These are phyloP conservation scores for Capsella bursapastoris DNA, from an alignment of 345 rosid species.

Conservation along the genomic window DNA sequence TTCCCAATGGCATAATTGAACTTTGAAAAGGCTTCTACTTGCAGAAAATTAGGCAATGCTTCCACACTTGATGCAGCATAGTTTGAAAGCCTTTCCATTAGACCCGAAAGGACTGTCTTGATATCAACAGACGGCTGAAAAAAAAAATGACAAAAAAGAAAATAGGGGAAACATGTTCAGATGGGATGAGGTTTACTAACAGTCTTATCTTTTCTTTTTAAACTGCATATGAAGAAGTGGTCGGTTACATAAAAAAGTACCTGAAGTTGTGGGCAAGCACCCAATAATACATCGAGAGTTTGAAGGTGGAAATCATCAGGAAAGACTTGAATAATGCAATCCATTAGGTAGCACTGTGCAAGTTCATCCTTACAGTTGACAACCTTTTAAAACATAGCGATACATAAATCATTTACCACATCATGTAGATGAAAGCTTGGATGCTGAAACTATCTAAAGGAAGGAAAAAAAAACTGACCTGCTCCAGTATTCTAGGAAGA, in stretches of 20 bases:
- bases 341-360: constrained; percentile 96
- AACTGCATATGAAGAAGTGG: constrained; percentile 16
- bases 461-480: constrained; percentile 54
- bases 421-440: constrained; percentile 20
- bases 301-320: constrained; percentile 98
- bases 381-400: constrained; percentile 56
- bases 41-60: constrained; percentile 92
- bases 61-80: constrained; percentile 94
- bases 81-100: constrained; percentile 98
- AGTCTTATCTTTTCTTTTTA: constrained; percentile 5
- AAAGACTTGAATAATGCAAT: constrained; percentile 98
- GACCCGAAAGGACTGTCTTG: constrained; percentile 88
- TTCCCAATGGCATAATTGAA: constrained; percentile 93
- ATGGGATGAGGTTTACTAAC: constrained; percentile 20
- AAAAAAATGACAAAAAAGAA: constrained; percentile 32
- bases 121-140: constrained; percentile 92
- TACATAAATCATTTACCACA: constrained; percentile 6
- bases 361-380: constrained; percentile 97
- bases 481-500: constrained; percentile 96
- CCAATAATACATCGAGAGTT: constrained; percentile 85
- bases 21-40: constrained; percentile 97
- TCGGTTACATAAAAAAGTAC: constrained; percentile 43
- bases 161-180: constrained; percentile 33
- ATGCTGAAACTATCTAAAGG: constrained; percentile 25
- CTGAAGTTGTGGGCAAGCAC: constrained; percentile 98